Evolutionary conservation across 108 stramenopile species (phyloP).

Genomic region (Conticribra weissflogii): DNA sequence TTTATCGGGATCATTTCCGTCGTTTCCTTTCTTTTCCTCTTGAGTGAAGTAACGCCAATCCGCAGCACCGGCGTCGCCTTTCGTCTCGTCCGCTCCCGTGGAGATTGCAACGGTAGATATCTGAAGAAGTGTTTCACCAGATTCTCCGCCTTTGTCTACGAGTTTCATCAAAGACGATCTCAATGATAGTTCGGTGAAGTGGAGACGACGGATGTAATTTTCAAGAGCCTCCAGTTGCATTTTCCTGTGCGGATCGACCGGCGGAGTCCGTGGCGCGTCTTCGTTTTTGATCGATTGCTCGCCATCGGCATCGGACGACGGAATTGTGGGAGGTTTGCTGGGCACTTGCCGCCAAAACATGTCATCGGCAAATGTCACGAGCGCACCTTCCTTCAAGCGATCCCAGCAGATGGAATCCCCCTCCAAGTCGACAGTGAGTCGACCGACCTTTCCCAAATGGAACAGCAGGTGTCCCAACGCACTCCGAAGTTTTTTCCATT

Average conservation of each 20-base stretch:
- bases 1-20: neutral
- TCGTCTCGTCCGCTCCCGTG: constrained; percentile 77
- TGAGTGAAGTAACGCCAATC: constrained; percentile 61
- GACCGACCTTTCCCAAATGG: constrained; percentile 61
- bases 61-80: constrained; percentile 59
- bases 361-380: constrained; percentile 35
- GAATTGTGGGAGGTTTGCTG: neutral
- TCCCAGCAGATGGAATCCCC: constrained; percentile 52
- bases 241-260: constrained; percentile 17
- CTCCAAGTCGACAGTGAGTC: constrained; percentile 43
- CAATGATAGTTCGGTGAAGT: constrained; percentile 65
- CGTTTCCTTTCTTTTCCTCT: constrained; percentile 14
- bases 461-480: constrained; percentile 77
- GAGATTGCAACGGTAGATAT: constrained; percentile 62
- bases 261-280: neutral
- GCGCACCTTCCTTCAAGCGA: constrained; percentile 28
- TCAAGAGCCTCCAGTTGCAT: constrained; percentile 45
- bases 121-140: constrained; percentile 39
- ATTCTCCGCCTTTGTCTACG: constrained; percentile 42
- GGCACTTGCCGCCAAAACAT: neutral
- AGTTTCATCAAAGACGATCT: constrained; percentile 56
- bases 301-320: neutral
- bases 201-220: constrained; percentile 65
- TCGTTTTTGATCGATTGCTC: neutral
- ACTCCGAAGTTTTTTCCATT: constrained; percentile 62